Evolutionary conservation across 257 asterid species (phyloP).

Genomic region (Buddleja alternifolia): DNA sequence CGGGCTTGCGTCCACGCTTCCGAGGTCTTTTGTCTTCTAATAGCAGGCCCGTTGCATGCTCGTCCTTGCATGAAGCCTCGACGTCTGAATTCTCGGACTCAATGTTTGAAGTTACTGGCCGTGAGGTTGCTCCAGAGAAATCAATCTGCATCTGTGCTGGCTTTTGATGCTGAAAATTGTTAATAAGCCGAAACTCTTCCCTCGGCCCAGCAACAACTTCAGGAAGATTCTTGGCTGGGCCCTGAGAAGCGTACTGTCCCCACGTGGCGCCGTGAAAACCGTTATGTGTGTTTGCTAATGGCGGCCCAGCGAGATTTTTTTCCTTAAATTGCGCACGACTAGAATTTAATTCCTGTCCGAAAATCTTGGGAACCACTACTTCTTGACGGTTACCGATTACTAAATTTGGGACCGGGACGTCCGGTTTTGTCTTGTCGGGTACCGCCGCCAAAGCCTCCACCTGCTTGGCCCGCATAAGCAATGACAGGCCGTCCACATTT

Average conservation of each 20-base stretch:
- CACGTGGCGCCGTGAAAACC: conserved; percentile 50
- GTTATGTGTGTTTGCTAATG: conserved; percentile 44
- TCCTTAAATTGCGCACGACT: conserved; percentile 44
- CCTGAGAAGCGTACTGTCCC: conserved; percentile 46
- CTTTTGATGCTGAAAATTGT: conserved; percentile 56
- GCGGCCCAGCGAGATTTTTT: conserved; percentile 33
- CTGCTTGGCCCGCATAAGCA: conserved; percentile 43
- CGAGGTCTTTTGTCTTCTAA: conserved; percentile 70
- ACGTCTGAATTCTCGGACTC: conserved; percentile 84
- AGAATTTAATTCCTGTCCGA: conserved; percentile 68
- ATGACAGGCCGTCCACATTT: too few relatives aligned
- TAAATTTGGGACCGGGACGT: conserved; percentile 33
- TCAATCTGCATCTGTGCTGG: conserved; percentile 73
- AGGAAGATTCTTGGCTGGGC: conserved; percentile 37
- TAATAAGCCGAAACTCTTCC: conserved; percentile 51
- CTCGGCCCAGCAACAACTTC: conserved; percentile 43
- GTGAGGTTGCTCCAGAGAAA: conserved; percentile 60
- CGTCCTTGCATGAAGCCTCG: conserved; percentile 71
- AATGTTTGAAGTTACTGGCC: conserved; percentile 40
- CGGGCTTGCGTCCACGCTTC: conserved; percentile 91
- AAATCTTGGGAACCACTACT: conserved; percentile 50
- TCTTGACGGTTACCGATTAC: conserved; percentile 41
- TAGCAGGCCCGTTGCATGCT: conserved; percentile 37
- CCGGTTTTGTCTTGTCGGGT: conserved; percentile 42
- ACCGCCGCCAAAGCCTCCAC: conserved; percentile 33